Evolutionary conservation across 768 basidiomycete genomes (phyloP).

Genomic region (Lactifluus volemus): DNA sequence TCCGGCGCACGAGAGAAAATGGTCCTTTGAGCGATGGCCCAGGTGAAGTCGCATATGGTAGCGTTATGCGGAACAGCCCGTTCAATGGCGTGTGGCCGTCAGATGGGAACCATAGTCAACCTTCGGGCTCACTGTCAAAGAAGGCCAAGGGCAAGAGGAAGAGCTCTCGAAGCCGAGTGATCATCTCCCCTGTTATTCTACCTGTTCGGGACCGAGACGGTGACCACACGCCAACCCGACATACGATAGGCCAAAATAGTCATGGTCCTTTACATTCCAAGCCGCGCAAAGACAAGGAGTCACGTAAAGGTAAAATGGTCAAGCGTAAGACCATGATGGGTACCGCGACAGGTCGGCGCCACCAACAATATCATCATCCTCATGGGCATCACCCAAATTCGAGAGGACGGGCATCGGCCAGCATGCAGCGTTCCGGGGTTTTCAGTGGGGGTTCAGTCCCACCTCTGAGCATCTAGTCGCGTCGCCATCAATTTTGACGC

Average conservation of each 20-base stretch:
- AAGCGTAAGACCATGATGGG: conserved; percentile 47
- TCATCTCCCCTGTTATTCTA: conserved; percentile 44
- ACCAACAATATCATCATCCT: conserved; percentile 40
- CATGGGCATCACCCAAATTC: conserved; percentile 59
- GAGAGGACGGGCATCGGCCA: conserved; percentile 47
- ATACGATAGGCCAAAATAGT: conserved; percentile 24
- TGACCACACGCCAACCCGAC: conserved; percentile 45
- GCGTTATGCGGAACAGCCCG: conserved; percentile 16
- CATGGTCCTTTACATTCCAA: conserved; percentile 36
- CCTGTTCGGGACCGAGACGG: conserved; percentile 40
- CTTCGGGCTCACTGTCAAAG: conserved; percentile 19
- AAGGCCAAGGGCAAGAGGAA: conserved; percentile 28
- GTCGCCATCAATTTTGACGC: background rate
- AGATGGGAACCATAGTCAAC: conserved; percentile 18
- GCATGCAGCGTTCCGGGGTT: conserved; percentile 39
- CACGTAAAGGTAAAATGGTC: conserved; percentile 50
- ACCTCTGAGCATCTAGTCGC: conserved; percentile 17
- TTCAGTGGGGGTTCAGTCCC: conserved; percentile 22
- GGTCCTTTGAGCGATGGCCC: conserved; percentile 19
- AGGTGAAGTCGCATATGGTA: conserved; percentile 12
- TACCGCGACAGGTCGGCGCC: conserved; percentile 28
- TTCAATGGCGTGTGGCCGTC: conserved; percentile 20
- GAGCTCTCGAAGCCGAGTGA: conserved; percentile 23
- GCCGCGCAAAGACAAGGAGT: conserved; percentile 46
- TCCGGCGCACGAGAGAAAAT: conserved; percentile 50